Evolutionary conservation across 2,329 filamentous ascomycete genomes (phyloP).

Genomic region (Botrytis paeoniae): DNA sequence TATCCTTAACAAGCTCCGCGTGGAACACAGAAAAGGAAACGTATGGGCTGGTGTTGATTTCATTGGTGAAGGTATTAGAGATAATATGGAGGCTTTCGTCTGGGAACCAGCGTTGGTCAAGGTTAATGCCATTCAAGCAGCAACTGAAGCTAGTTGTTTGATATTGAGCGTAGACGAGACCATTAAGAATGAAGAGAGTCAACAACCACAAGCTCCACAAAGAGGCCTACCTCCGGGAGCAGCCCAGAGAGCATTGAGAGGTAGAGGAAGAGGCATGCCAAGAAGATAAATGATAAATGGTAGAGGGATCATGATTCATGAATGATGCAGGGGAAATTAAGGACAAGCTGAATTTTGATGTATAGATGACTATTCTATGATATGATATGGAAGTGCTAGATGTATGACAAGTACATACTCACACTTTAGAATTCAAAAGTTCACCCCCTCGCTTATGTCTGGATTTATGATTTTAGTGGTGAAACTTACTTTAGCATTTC

Average conservation of each 20-base stretch:
- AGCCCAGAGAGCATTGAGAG: constrained; percentile 82
- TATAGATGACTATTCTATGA: constrained; percentile 7
- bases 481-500: neutral
- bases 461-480: neutral
- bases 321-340: constrained; percentile 8
- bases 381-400: constrained; percentile 10
- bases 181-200: constrained; percentile 95
- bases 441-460: constrained; percentile 6
- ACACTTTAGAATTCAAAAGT: neutral
- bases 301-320: constrained; percentile 16
- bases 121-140: constrained; percentile 94
- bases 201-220: constrained; percentile 75
- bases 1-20: constrained; percentile 91
- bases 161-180: constrained; percentile 98
- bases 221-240: constrained; percentile 74
- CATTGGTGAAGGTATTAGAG: constrained; percentile 80
- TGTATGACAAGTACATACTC: constrained; percentile 7
- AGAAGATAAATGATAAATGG: constrained; percentile 42
- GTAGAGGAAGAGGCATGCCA: constrained; percentile 85
- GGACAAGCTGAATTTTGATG: neutral
- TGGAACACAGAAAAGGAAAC: constrained; percentile 91
- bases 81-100: constrained; percentile 94
- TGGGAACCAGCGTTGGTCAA: constrained; percentile 98
- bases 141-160: constrained; percentile 90
- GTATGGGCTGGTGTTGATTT: constrained; percentile 98